Evolutionary conservation across 106 monocot genomes (phyloP).

Genomic region (Platanthera guangdongensis): DNA sequence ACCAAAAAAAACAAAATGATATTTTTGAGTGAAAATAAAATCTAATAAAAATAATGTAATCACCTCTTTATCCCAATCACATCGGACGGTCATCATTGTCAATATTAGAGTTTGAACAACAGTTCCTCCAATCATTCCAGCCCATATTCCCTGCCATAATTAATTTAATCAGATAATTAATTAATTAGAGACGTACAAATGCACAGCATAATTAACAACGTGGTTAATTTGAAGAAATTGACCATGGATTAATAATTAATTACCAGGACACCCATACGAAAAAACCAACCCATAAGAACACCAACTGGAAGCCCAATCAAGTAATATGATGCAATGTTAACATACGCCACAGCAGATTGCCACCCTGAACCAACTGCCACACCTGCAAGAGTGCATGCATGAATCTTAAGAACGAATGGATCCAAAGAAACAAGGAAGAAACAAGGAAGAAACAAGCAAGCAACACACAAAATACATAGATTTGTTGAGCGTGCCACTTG

Average conservation of each 20-base stretch:
- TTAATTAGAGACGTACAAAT: background rate
- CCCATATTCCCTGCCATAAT: constrained; percentile 66
- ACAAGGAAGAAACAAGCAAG: too few relatives aligned
- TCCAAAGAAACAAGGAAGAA: too few relatives aligned
- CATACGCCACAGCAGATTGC: constrained; percentile 40
- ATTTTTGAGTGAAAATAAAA: too few relatives aligned
- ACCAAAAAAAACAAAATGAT: too few relatives aligned
- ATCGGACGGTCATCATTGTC: constrained; percentile 41
- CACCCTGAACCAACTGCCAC: constrained; percentile 60
- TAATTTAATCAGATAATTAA: background rate
- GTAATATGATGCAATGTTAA: constrained; percentile 64
- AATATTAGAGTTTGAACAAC: constrained; percentile 66
- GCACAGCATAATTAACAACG: background rate
- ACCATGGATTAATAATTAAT: background rate
- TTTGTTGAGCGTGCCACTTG: too few relatives aligned
- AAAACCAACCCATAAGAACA: constrained; percentile 53
- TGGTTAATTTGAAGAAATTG: background rate
- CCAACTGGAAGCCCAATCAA: constrained; percentile 58
- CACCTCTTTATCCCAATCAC: constrained; percentile 81
- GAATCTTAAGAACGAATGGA: too few relatives aligned
- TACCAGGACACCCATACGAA: constrained; percentile 59
- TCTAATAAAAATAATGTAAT: background rate
- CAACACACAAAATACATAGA: too few relatives aligned
- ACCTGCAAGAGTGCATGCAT: constrained; percentile 17
- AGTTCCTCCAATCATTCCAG: constrained; percentile 82